Conservation (phyloP, 768 basidiomycete genomes). For the Auricularia auricula-judae region DNA sequence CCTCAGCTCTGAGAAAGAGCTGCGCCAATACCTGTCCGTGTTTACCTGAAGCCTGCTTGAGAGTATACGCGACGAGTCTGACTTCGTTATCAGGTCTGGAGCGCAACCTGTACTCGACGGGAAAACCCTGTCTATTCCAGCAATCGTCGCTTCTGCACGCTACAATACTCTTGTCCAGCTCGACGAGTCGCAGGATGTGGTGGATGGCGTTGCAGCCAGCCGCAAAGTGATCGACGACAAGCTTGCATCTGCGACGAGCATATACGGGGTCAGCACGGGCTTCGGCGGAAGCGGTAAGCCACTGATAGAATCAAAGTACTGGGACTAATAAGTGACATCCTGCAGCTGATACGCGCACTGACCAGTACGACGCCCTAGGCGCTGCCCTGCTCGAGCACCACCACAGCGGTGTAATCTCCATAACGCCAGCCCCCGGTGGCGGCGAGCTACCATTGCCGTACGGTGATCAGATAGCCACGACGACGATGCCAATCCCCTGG, state of each 20-base stretch:
- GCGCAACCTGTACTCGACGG: slow-evolving; percentile 57
- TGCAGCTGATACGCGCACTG: slow-evolving; percentile 71
- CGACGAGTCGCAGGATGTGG: slow-evolving; percentile 35
- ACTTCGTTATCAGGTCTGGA: slow-evolving; percentile 37
- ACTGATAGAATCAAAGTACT: not conserved
- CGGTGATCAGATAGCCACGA: slow-evolving; percentile 51
- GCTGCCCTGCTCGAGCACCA: slow-evolving; percentile 74
- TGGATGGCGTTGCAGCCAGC: slow-evolving; percentile 47
- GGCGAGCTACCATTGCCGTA: slow-evolving; percentile 40
- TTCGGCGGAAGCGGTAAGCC: slow-evolving; percentile 68
- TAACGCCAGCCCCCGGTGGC: slow-evolving; percentile 32
- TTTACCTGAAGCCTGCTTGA: not conserved
- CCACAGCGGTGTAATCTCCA: slow-evolving; percentile 62
- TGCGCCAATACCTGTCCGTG: not conserved
- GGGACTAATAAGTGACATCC: slow-evolving; percentile 2
- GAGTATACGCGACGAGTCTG: not conserved
- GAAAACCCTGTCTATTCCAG: slow-evolving; percentile 58
- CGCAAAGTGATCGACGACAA: slow-evolving; percentile 56
- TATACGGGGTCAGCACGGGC: slow-evolving; percentile 81
- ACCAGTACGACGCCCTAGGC: slow-evolving; percentile 60
- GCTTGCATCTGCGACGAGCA: slow-evolving; percentile 51
- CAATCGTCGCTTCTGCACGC: slow-evolving; percentile 66
- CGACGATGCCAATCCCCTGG: slow-evolving; percentile 79
- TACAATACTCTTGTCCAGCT: slow-evolving; percentile 41
- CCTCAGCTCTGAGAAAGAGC: not conserved